Conservation (phyloP, 2,329 filamentous ascomycete genomes). For the Spiromastix sp. region DNA sequence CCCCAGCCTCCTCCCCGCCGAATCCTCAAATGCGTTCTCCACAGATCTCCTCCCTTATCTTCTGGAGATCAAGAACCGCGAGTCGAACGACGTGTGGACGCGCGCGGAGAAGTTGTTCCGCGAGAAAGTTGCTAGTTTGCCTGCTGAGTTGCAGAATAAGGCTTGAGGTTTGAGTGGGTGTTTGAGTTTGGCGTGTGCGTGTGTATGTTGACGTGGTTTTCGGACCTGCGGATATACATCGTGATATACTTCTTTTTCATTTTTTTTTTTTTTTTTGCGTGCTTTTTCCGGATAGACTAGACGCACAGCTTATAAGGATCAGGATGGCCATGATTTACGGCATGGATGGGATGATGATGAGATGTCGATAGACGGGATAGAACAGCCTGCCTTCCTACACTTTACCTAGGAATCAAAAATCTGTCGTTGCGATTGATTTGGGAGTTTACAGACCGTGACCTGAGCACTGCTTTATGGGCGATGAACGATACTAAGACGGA, state of each 20-base stretch:
- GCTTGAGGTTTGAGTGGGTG: constrained; percentile 3
- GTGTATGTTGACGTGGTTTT: no score
- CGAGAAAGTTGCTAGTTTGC: constrained; percentile 65
- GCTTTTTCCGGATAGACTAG: neutral
- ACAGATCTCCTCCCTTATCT: constrained; percentile 67
- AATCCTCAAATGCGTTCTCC: constrained; percentile 79
- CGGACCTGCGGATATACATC: neutral
- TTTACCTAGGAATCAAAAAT: no score
- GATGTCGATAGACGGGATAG: no score
- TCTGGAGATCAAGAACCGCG: constrained; percentile 64
- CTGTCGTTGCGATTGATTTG: no score
- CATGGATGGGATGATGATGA: no score
- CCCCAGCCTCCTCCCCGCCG: constrained; percentile 71
- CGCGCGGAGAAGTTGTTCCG: constrained; percentile 76
- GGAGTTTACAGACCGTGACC: no score
- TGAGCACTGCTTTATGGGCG: constrained; percentile 1
- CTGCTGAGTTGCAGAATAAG: constrained; percentile 32
- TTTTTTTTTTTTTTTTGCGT: no score
- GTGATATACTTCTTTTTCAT: neutral
- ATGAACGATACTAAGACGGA: no score
- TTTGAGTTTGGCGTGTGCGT: neutral
- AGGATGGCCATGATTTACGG: no score
- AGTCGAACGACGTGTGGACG: constrained; percentile 64
- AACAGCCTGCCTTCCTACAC: no score
- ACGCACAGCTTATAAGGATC: neutral